Conservation (phyloP, 2,329 filamentous ascomycete species). For the Trichoderma endophyticum region DNA sequence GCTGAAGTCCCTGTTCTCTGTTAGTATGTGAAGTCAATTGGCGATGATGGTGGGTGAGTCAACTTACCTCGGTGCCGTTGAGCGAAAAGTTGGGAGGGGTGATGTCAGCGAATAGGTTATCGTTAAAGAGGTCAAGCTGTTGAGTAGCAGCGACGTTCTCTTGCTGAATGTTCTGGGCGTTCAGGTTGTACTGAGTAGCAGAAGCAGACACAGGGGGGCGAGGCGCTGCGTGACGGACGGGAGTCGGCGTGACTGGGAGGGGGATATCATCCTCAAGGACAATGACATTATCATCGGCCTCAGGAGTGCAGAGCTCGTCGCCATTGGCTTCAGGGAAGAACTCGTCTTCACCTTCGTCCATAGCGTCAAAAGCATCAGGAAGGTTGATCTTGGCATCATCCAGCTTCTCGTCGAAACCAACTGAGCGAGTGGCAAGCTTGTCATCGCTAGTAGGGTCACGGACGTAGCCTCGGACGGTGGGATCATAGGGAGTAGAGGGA, state of each 20-base stretch:
- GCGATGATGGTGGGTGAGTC: not conserved
- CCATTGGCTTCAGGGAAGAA: constrained; percentile 15
- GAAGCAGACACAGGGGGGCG: not conserved
- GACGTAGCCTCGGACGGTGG: constrained; percentile 34
- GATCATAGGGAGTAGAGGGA: constrained; percentile 22
- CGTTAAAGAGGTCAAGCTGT: not conserved
- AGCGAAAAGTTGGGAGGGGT: not conserved
- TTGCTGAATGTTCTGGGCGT: not conserved
- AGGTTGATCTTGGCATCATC: constrained; percentile 34
- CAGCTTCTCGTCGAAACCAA: constrained; percentile 33
- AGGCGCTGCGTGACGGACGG: constrained; percentile 3
- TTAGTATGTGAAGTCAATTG: not conserved
- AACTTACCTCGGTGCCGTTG: not conserved
- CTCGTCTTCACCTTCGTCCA: constrained; percentile 18
- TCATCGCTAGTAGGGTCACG: constrained; percentile 29
- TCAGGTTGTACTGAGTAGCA: not conserved
- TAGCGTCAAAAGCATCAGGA: constrained; percentile 19
- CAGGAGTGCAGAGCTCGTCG: not conserved
- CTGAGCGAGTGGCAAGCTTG: constrained; percentile 27
- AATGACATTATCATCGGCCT: constrained; percentile 5
- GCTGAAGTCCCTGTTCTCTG: not conserved
- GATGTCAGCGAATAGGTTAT: not conserved
- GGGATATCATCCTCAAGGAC: not conserved
- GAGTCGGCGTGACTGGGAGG: constrained; percentile 19
- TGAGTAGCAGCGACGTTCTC: not conserved